These are phyloP conservation scores for Phytophthora fragariaefolia DNA, from an alignment of 352 stramenopile species.

Conservation along the genomic window DNA sequence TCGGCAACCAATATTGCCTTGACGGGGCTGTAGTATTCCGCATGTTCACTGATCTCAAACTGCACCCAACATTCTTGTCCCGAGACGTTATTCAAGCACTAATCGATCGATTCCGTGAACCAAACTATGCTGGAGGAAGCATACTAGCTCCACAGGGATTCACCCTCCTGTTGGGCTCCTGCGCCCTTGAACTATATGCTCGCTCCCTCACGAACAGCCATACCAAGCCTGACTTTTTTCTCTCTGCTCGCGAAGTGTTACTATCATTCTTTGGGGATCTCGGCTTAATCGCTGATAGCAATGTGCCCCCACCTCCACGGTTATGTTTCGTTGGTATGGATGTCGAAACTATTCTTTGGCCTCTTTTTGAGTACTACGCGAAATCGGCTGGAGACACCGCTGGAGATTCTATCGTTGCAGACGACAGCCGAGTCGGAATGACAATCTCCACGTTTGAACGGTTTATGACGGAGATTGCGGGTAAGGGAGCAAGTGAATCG, in stretches of 20 bases:
- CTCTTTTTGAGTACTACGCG: conserved; percentile 84
- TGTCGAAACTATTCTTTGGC: conserved; percentile 74
- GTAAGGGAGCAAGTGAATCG: conserved; percentile 28
- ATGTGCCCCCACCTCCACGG: conserved; percentile 36
- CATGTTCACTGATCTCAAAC: conserved; percentile 70
- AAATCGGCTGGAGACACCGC: conserved; percentile 22
- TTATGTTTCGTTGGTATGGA: conserved; percentile 77
- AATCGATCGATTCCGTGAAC: conserved; percentile 51
- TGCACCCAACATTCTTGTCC: conserved; percentile 62
- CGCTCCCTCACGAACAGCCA: conserved; percentile 28
- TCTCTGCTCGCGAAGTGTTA: conserved; percentile 72
- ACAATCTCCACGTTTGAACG: conserved; percentile 51
- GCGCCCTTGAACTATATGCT: conserved; percentile 64
- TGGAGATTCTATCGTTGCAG: conserved; percentile 6
- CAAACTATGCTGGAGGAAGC: conserved; percentile 22
- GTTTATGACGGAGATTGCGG: conserved; percentile 78
- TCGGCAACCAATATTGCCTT: conserved; percentile 61
- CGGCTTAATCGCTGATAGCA: conserved; percentile 55
- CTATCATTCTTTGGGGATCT: conserved; percentile 76
- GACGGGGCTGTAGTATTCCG: conserved; percentile 41
- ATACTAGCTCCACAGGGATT: conserved; percentile 55
- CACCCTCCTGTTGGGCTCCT: conserved; percentile 65
- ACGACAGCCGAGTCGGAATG: conserved; percentile 57
- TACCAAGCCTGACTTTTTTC: conserved; percentile 30
- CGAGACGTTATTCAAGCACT: conserved; percentile 52